Conservation (phyloP, 176 grass and related monocot species). For the Carex kokanica region DNA sequence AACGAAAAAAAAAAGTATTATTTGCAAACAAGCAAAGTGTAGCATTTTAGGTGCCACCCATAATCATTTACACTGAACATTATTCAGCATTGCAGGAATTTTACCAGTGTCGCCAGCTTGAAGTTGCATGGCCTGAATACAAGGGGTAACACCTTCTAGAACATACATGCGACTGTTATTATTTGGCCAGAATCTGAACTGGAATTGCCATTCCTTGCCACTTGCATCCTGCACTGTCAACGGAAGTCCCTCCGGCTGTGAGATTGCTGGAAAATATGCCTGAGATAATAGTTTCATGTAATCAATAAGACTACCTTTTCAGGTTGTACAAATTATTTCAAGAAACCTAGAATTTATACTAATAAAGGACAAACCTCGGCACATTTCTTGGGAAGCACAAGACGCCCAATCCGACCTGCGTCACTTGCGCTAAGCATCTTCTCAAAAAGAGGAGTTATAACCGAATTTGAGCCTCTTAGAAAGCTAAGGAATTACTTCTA, state of each 20-base stretch:
- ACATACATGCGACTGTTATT: constrained; percentile 99
- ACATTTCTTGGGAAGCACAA: constrained; percentile 99
- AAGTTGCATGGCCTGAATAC: too few species aligned
- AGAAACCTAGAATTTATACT: too few species aligned
- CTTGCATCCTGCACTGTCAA: constrained; percentile 86
- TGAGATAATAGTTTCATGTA: constrained; percentile 25
- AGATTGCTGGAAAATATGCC: constrained; percentile 92
- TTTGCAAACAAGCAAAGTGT: not conserved
- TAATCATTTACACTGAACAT: not conserved
- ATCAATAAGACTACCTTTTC: not conserved
- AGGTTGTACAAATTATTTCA: constrained; percentile 1
- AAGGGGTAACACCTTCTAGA: constrained; percentile 63
- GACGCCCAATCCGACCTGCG: constrained; percentile 92
- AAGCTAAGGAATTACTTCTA: constrained; percentile 44
- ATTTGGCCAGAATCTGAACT: constrained; percentile 98
- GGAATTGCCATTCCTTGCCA: constrained; percentile 98
- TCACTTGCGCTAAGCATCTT: constrained; percentile 99
- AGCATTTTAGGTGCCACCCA: not conserved
- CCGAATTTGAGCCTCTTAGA: constrained; percentile 69
- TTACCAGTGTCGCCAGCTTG: too few species aligned
- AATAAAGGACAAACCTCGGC: constrained; percentile 45
- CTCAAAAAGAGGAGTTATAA: constrained; percentile 96
- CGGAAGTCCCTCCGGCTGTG: constrained; percentile 92
- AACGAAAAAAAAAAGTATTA: not conserved
- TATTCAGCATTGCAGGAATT: too few species aligned